phyloP scores from a whole-genome alignment of 73 alveolate species.

The Stentor coeruleus region DNA sequence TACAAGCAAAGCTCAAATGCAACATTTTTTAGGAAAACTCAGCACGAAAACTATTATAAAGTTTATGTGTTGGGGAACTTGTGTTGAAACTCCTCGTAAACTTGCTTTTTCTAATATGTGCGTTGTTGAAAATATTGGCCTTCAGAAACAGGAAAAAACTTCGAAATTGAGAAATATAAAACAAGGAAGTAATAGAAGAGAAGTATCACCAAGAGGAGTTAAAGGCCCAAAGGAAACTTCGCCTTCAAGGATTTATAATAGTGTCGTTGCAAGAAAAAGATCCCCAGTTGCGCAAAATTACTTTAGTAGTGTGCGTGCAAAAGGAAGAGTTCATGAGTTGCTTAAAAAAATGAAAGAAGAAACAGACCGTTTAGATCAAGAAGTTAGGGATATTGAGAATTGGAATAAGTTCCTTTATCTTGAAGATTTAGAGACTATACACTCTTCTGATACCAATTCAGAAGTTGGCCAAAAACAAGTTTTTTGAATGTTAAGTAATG shows the following conservation, averaged over 20 bases:
- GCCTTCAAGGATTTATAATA: neutral
- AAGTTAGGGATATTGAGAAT: neutral
- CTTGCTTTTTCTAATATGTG: neutral
- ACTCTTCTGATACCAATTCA: neutral
- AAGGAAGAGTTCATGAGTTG: neutral
- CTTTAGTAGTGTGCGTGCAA: neutral
- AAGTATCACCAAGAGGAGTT: neutral
- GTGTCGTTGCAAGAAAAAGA: neutral
- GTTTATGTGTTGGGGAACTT: neutral
- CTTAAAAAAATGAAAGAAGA: neutral
- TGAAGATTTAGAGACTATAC: neutral
- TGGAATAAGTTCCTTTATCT: neutral
- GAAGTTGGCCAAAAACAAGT: too few species aligned
- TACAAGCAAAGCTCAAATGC: neutral
- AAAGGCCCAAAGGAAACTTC: neutral
- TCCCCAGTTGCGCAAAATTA: neutral
- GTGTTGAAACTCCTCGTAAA: neutral
- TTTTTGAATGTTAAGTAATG: too few species aligned
- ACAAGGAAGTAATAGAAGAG: neutral
- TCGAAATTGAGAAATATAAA: neutral
- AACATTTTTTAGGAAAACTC: too few species aligned
- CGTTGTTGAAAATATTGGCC: constrained; percentile 8
- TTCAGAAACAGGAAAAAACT: neutral
- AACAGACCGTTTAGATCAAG: neutral
- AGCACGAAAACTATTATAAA: neutral